Base-by-base conservation (phyloP, 768 basidiomycete genomes). In the Suillus brevipes region DNA sequence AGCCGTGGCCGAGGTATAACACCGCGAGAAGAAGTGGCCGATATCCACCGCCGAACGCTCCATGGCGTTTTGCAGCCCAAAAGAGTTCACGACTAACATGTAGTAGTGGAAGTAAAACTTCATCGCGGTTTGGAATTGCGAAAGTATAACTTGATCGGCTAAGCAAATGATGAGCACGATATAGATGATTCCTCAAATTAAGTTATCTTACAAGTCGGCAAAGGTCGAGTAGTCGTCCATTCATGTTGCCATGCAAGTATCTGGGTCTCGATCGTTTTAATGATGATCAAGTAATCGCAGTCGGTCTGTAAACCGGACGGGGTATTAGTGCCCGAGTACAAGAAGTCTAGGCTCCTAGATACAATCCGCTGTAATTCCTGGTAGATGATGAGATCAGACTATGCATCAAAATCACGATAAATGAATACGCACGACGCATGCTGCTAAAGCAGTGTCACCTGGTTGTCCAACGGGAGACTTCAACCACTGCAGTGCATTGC, bases 41-140 rank as follows among this genome's bases (percentile, higher is more conserved):
- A 92, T 88, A 72, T 95, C 87, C 50, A 91, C 77, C 0, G 84
- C 78, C 4, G 85, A 83, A 23, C 86, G 84, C 77, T 97, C 96
- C 63, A 98, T 79, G n/a, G 97, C 94, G 72, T 97, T 92, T 76
- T 99, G 96, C 50, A 99, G 83, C 13, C 97, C 97, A 70, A 99
- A 99, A 1, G 96, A 97, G 73, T 97, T 95, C 64, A 98, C 80
- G 43, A 97, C 92, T 60, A 99, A 85, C 78, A 87, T 86, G 31
- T 89, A 87, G 71, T 97, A 97, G 73, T 93, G 85, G 78, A 85
- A 91, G 74, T 94, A 94, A 73, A 95, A 96, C 68, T 85, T 80
- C 34, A 85, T 82, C 56, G 75, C 71, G 13, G 72, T 70, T 31
- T 67, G 65, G 16, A 60, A 20, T 49, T 78, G 70, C 36, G 76